Conservation (phyloP, 768 basidiomycete genomes). For the Gloeostereum incarnatum region DNA sequence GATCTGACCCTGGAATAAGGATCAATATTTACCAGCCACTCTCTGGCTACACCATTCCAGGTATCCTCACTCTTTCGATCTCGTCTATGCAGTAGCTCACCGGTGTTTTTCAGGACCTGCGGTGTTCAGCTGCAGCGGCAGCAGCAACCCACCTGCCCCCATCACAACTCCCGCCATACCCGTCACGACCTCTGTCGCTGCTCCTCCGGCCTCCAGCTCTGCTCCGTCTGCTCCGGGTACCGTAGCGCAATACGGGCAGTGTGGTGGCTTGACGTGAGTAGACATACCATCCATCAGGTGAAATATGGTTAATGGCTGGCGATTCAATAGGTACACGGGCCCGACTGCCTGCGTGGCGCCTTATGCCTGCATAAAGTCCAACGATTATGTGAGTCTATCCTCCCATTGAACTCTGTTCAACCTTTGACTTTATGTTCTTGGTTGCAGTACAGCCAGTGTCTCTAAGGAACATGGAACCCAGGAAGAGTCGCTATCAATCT, state of each 20-base stretch:
- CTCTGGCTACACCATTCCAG: conserved; percentile 12
- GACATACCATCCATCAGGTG: no score
- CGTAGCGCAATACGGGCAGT: conserved; percentile 3
- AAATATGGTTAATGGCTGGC: no score
- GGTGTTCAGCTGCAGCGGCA: conserved; percentile 17
- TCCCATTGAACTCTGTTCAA: no score
- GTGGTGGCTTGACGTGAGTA: conserved; percentile 1
- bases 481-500: no score
- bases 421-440: no score
- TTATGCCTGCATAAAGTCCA: no score
- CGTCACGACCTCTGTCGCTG: background rate
- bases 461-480: no score
- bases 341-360: no score
- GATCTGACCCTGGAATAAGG: conserved; percentile 21
- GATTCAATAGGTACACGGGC: no score
- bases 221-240: background rate
- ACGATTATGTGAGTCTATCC: no score
- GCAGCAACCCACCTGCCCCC: background rate
- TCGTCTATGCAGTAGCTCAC: background rate
- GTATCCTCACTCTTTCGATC: background rate
- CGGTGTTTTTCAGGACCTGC: conserved; percentile 22
- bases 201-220: background rate
- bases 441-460: no score
- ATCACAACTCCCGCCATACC: background rate
- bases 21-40: conserved; percentile 18